phyloP scores from a whole-genome alignment of 2,329 filamentous ascomycete species.

The Didymellaceae sp. region DNA sequence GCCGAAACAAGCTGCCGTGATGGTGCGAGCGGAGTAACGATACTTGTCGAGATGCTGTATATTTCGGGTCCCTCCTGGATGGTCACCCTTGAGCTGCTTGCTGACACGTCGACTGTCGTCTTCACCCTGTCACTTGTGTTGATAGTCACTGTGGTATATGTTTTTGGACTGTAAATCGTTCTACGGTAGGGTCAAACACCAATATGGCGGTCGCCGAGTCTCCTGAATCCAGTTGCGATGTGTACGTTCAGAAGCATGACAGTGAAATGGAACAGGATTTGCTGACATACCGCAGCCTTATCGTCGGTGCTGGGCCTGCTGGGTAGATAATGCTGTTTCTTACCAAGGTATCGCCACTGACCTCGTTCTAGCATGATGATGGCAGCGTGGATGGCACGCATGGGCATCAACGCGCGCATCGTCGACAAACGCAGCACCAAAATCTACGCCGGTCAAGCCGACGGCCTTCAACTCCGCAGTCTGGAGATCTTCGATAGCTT shows the following conservation, averaged over 20 bases:
- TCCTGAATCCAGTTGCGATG: conserved; percentile 45
- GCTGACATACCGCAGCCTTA: conserved; percentile 34
- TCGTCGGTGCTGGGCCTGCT: conserved; percentile 50
- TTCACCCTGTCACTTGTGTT: neutral
- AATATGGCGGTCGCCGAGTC: conserved; percentile 30
- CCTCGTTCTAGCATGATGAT: conserved; percentile 44
- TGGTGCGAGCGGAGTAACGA: conserved; percentile 4
- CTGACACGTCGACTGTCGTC: conserved; percentile 1
- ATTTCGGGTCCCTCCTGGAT: conserved; percentile 4
- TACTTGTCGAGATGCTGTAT: conserved; percentile 6
- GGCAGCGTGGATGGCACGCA: conserved; percentile 51
- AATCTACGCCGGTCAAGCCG: conserved; percentile 51
- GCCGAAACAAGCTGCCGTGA: conserved; percentile 31
- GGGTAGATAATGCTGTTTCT: no score
- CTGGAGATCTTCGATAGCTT: conserved; percentile 65
- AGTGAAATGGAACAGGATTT: neutral
- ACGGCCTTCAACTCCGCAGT: conserved; percentile 52
- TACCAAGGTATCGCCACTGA: neutral
- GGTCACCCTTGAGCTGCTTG: neutral
- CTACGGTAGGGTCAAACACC: neutral
- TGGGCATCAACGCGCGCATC: conserved; percentile 50
- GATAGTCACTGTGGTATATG: neutral
- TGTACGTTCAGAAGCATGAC: conserved; percentile 30
- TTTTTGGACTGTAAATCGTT: neutral
- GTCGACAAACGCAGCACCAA: conserved; percentile 53